Base-by-base conservation (phyloP, 2,329 filamentous ascomycete species). In the Metarhizium anisopliae region DNA sequence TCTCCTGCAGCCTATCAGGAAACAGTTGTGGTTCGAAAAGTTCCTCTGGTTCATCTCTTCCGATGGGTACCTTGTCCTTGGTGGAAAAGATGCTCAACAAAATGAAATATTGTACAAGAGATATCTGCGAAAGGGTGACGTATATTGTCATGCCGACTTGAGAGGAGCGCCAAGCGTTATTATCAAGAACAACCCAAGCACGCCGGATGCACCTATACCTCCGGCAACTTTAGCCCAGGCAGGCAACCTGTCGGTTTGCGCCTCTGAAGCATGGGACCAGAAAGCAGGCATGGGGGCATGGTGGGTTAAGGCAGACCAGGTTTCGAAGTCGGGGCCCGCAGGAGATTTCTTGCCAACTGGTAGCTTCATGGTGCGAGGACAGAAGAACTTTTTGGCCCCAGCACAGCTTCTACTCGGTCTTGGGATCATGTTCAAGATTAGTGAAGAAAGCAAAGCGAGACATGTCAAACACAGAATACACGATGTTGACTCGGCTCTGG, bases 231-330 rank as follows among this genome's bases (percentile, higher is more conserved):
- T 99, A 2, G 87, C 90, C 0, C 94, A 99, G 72, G 94, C 94
- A 4, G 94, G 94, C 0, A 86, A 86, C 49, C 74, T 96, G 35
- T 85, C 87, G 0, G 88, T 99, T 5, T 90, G 89, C 59, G 88
- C 89, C 8, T 96, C 91, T 1, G 86, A 79, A 56, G 94, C 93
- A 0, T 99, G 94, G 94, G 94, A 97, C 58, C 93, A 89, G 1
- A 99, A 99, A 70, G 93, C 93, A 8, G 84, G 90, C 16, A 95
- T 97, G 89, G 87, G 89, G 18, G 92, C 93, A 8, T 99, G 90
- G 87, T 99, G 94, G 94, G 93, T 95, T 0, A 85, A 86, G 59
- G 87, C 89, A 2, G 86, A 93, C 54, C 92, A 97, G 68, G 90
- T 99, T 0, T 90, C 89, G 10, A 97, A 97, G 72, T 89, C 84